Evolutionary conservation across 1,284 basidiomycete species (phyloP).

Genomic region (Filobasidium uniguttulatum): DNA sequence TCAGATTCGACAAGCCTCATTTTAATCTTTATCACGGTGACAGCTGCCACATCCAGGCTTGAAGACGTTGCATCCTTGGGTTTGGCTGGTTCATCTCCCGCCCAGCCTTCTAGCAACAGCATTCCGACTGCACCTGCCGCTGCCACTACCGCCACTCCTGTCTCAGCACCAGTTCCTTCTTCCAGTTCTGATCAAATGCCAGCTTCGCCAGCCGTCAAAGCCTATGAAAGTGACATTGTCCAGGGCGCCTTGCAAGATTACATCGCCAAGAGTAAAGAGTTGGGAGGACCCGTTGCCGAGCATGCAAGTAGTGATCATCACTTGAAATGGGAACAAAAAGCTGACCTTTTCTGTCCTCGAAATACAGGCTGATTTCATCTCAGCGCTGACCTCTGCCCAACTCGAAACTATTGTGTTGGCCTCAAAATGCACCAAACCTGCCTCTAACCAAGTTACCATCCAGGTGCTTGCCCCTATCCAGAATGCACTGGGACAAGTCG

Average conservation of each 20-base stretch:
- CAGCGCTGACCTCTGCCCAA: constrained; percentile 55
- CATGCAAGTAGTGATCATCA: constrained; percentile 50
- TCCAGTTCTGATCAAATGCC: constrained; percentile 32
- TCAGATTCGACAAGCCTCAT: constrained; percentile 1
- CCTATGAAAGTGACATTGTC: constrained; percentile 61
- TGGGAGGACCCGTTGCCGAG: constrained; percentile 61
- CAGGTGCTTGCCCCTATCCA: constrained; percentile 59
- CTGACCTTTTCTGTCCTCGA: not conserved
- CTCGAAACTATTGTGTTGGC: constrained; percentile 55
- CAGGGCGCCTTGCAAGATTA: constrained; percentile 60
- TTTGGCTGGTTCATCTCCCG: constrained; percentile 17
- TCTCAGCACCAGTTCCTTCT: constrained; percentile 33
- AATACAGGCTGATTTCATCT: constrained; percentile 52
- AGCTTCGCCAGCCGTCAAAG: constrained; percentile 50
- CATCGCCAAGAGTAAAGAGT: constrained; percentile 54
- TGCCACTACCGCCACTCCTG: constrained; percentile 37
- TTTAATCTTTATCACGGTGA: constrained; percentile 44
- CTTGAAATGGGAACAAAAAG: no score
- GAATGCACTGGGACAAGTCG: constrained; percentile 58
- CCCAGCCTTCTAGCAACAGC: constrained; percentile 14
- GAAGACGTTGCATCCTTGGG: constrained; percentile 62
- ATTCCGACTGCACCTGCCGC: constrained; percentile 27
- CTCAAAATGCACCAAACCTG: constrained; percentile 63
- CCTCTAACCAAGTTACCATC: constrained; percentile 46
- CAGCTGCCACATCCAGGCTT: constrained; percentile 85